phyloP scores from a whole-genome alignment of 306 rosid species.

The Echinosophora koreensis region DNA sequence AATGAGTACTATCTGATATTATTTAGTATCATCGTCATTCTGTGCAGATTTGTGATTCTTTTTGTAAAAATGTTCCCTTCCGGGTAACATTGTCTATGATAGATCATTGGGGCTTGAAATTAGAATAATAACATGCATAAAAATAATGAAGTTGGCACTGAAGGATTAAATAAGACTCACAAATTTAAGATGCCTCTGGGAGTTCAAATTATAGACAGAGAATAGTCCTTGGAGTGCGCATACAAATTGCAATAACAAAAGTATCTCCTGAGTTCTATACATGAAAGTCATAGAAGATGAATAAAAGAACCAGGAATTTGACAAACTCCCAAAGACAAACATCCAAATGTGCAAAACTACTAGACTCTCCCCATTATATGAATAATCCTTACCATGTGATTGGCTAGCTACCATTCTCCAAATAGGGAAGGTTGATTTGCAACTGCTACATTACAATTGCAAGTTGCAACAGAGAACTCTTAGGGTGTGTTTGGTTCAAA shows the following conservation, averaged over 20 bases:
- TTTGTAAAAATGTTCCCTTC: slow-evolving; percentile 12
- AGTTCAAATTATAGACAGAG: slow-evolving; percentile 2
- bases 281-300: background rate
- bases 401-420: slow-evolving; percentile 23
- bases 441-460: slow-evolving; percentile 23
- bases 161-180: slow-evolving; percentile 24
- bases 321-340: slow-evolving; percentile 37
- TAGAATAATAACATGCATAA: background rate
- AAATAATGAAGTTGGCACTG: slow-evolving; percentile 13
- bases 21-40: slow-evolving; percentile 2
- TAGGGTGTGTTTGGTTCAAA: too few species aligned
- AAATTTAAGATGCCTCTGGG: slow-evolving; percentile 12
- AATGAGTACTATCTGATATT: slow-evolving; percentile 31
- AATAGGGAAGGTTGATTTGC: background rate
- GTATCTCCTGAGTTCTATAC: slow-evolving; percentile 4
- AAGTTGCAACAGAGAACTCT: slow-evolving; percentile 7
- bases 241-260: slow-evolving; percentile 15
- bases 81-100: slow-evolving; percentile 12
- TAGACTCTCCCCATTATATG: background rate
- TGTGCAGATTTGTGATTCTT: slow-evolving; percentile 8
- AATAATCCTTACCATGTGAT: slow-evolving; percentile 40
- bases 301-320: slow-evolving; percentile 10
- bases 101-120: slow-evolving; percentile 20
- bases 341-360: slow-evolving; percentile 34
- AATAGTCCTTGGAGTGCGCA: slow-evolving; percentile 14